Evolutionary conservation across 1,139 yeast species (phyloP), one percentile per base, ranked within the genome.

Genomic region (Pichia sp.): DNA sequence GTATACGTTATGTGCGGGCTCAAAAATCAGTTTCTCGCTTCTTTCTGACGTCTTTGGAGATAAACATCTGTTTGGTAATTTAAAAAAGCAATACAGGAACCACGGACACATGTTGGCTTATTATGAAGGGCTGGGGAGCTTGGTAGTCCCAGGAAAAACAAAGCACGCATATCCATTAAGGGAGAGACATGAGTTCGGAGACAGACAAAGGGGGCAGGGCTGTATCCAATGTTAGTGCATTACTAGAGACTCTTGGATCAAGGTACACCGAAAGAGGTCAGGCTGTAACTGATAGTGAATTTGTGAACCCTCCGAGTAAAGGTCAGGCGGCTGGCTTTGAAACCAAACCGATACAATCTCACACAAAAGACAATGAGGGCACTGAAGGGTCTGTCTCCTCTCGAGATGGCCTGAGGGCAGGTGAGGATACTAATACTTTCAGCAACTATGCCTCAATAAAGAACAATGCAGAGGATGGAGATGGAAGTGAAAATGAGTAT

Each of bases 401-500:
- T 13, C 8, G 16, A 7, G 15, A 38, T 16, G 19, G 8, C 8
- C 16, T 10, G 19, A 38, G 15, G 15, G 16, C 16, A 38, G 8
- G 8, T 38, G 41, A 13, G 10, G 8, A 4, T 19, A 10, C 30
- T 2, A 8, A 19, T n/a, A 15, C 13, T 8, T 6, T 11, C 5
- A 42, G 19, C 15, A 30, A n/a, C 19, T 19, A 2, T 16, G 30
- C 29, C 11, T 11, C 8, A 6, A n/a, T 3, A 15, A 42, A 19
- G 30, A 11, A 19, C 19, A 19, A 10, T 15, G 30, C 7, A 4
- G 30, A 3, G 15, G 11, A 42, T 42, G 15, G 29, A 11, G 45
- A 47, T 34, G 45, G 43, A 10, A 47, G 31, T 4, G 46, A 52
- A 6, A 45, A 47, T 19, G 51, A 34, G 13, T 49, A 45, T 13